Conservation (phyloP, 2,329 filamentous ascomycete genomes). For the Diaporthe helianthi region DNA sequence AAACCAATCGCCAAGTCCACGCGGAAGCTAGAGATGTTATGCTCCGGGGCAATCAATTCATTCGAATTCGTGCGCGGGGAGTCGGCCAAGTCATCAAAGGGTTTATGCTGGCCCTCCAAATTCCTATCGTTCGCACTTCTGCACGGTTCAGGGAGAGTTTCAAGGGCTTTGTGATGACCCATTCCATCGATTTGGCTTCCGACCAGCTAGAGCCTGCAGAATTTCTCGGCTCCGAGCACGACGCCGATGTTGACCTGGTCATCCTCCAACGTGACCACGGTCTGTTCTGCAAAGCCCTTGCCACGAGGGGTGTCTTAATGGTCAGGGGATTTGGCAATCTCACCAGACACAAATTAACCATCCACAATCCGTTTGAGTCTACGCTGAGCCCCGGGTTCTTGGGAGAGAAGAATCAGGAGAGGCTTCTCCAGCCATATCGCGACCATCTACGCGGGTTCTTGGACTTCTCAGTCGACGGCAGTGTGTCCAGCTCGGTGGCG, state of each 20-base stretch:
- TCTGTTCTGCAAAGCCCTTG: conserved; percentile 9
- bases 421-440: conserved; percentile 25
- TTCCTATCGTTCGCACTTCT: not conserved
- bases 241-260: not conserved
- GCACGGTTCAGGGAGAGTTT: conserved; percentile 11
- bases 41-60: conserved; percentile 22
- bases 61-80: conserved; percentile 9
- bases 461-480: conserved; percentile 17
- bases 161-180: conserved; percentile 16
- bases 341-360: not conserved
- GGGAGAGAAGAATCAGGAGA: conserved; percentile 7
- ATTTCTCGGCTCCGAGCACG: not conserved
- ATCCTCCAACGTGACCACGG: conserved; percentile 25
- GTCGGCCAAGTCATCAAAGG: conserved; percentile 20
- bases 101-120: not conserved
- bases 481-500: not conserved
- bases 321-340: not conserved
- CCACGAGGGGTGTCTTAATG: not conserved
- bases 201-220: not conserved
- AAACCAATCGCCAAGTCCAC: conserved; percentile 23
- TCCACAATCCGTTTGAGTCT: conserved; percentile 21
- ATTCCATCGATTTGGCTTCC: not conserved
- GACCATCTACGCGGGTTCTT: conserved; percentile 20
- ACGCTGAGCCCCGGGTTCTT: not conserved
- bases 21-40: conserved; percentile 23